Evolutionary conservation across 805 yeast genomes (phyloP).

Genomic region (Starmera quercuum): DNA sequence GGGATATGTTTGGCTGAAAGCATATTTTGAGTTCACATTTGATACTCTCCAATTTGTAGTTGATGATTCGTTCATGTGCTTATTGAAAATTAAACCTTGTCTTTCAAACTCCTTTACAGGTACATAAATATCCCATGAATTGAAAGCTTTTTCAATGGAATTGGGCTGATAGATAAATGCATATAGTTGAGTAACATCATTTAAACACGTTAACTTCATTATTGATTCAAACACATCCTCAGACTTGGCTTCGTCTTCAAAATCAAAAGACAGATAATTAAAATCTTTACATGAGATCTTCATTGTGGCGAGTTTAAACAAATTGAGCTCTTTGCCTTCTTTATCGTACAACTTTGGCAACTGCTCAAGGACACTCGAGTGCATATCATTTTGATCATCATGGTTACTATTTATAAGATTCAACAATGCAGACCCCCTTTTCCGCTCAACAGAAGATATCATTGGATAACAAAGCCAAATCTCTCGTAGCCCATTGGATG

Average conservation of each 20-base stretch:
- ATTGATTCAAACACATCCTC: constrained; percentile 68
- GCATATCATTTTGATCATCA: background rate
- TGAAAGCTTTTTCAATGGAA: constrained; percentile 48
- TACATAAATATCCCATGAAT: constrained; percentile 71
- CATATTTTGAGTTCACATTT: constrained; percentile 52
- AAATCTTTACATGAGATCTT: constrained; percentile 80
- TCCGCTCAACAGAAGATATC: constrained; percentile 53
- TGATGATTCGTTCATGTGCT: constrained; percentile 7
- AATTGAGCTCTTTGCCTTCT: constrained; percentile 22
- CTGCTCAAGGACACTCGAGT: constrained; percentile 5
- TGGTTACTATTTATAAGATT: constrained; percentile 6
- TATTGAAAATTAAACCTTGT: constrained; percentile 47
- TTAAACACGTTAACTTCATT: constrained; percentile 52
- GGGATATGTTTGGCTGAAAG: constrained; percentile 75
- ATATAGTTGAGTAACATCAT: constrained; percentile 52
- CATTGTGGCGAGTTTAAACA: constrained; percentile 38
- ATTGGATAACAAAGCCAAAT: constrained; percentile 92
- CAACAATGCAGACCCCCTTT: constrained; percentile 40
- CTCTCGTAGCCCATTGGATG: constrained; percentile 39
- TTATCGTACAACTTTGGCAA: constrained; percentile 11
- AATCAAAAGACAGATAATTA: constrained; percentile 72
- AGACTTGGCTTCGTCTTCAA: constrained; percentile 49
- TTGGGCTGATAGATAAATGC: constrained; percentile 81
- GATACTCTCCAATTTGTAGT: constrained; percentile 62
- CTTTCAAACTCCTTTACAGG: constrained; percentile 59